These are phyloP conservation scores for Oryza officinalis DNA, from an alignment of 176 grass and related monocot species.

Conservation along the genomic window DNA sequence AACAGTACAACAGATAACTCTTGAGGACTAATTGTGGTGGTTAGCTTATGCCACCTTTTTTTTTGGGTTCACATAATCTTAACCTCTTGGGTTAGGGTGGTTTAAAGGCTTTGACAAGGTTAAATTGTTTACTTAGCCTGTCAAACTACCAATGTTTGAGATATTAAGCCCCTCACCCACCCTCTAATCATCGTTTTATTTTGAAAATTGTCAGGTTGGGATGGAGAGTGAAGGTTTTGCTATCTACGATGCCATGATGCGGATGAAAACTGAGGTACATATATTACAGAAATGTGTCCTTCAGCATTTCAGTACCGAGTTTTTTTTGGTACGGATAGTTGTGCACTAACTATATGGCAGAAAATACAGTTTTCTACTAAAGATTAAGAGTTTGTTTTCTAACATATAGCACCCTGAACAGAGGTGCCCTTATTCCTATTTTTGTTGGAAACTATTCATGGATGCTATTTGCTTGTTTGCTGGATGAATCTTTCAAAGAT, in stretches of 20 bases:
- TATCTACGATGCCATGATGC: conserved; percentile 96
- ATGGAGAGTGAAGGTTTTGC: conserved; percentile 96
- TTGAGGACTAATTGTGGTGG: not conserved
- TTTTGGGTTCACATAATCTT: not conserved
- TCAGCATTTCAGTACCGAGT: conserved; percentile 22
- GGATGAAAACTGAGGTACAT: conserved; percentile 79
- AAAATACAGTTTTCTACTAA: conserved; percentile 9
- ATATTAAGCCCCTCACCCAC: not conserved
- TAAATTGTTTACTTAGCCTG: not conserved
- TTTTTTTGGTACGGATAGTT: not conserved
- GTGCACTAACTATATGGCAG: not conserved
- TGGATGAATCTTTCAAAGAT: not conserved
- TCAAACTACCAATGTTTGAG: not conserved
- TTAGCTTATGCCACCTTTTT: not conserved
- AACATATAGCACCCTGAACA: not conserved
- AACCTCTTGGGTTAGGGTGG: not conserved
- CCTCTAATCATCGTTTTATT: not conserved
- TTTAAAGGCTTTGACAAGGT: not conserved
- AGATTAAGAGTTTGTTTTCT: not conserved
- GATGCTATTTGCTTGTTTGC: not conserved
- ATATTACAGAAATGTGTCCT: not conserved
- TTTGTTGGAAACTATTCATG: not conserved
- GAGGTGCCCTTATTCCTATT: not conserved
- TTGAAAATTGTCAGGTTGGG: conserved; percentile 61
- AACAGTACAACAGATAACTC: not conserved